Base-by-base conservation (phyloP, 164 flowering plant species). In the Magnolia changhungtana region DNA sequence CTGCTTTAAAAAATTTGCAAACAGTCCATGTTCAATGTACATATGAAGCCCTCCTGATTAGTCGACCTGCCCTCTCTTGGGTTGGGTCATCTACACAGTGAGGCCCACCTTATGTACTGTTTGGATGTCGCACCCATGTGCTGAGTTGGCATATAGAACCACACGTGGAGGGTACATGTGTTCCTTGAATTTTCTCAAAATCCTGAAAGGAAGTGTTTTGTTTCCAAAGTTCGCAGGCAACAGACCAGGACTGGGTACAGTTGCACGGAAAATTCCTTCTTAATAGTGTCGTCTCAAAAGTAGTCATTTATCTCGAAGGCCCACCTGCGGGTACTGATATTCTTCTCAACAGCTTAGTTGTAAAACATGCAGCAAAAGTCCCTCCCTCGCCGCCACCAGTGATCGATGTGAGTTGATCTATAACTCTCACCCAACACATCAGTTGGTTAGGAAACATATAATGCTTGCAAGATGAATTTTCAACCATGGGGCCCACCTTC, bases 261-360 rank as follows among this genome's bases (percentile, higher is more conserved):
- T 79, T 96, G 84, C 89, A 88, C 72, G 99, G 99, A 23, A 92
- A 91, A 76, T 94, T 96, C 79, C 92, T 96, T 67, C 76, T 96
- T 31, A 92, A 96, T 86, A 89, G 85, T 77, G 76, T 86, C 20
- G 92, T 94, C n/a, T 85, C 90, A 63, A 89, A 69, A 77, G 97
- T 84, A 5, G 88, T 96, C 10, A 76, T 96, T 31, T 96, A 85
- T 76, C 49, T 96, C 0, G 99, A 96, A 89, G 99, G 99, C 20
- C 98, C 99, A 52, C 92, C 99, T 69, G 75, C 95, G 13, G 98
- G 98, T n/a, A 88, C 89, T 49, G 99, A 96, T 84, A 96, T 96
- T 81, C 98, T 96, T 77, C 81, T 96, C 45, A 90, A 96, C 74
- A 89, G 85, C 80, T 83, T 96, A 2, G 80, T 86, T 8, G 88